Evolutionary conservation across 1,139 yeast genomes (phyloP).

Genomic region (Barnettozyma hawaiiensis): DNA sequence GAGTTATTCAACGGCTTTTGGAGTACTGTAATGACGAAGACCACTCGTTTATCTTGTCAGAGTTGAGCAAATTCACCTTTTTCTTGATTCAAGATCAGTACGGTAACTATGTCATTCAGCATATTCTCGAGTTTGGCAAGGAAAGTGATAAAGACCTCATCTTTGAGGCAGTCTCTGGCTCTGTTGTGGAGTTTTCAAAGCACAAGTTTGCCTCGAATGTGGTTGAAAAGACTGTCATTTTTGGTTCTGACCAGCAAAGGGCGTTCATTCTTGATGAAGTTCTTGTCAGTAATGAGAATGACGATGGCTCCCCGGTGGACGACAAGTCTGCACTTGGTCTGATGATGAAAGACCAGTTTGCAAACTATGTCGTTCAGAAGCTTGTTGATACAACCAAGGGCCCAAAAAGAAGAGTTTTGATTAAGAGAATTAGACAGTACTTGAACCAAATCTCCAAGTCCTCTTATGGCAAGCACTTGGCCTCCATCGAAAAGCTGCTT

Average conservation of each 20-base stretch:
- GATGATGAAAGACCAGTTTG: conserved; percentile 98
- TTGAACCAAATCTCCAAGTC: conserved; percentile 53
- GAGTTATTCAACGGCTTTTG: conserved; percentile 88
- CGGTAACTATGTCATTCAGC: conserved; percentile 97
- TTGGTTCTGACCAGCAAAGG: conserved; percentile 62
- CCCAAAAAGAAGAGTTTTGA: conserved; percentile 56
- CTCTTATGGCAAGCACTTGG: conserved; percentile 73
- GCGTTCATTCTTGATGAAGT: conserved; percentile 45
- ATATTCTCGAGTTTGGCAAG: conserved; percentile 69
- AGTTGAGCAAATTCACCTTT: conserved; percentile 66
- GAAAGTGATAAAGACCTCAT: conserved; percentile 45
- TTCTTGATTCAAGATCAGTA: conserved; percentile 91
- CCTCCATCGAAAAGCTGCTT: conserved; percentile 73
- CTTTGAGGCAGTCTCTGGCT: conserved; percentile 43
- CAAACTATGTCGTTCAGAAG: conserved; percentile 94
- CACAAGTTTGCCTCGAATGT: conserved; percentile 98
- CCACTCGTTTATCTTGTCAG: conserved; percentile 58
- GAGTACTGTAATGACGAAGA: conserved; percentile 61
- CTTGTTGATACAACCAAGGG: conserved; percentile 78
- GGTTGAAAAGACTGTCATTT: conserved; percentile 85
- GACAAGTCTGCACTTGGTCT: conserved; percentile 62
- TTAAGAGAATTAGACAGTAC: conserved; percentile 31
- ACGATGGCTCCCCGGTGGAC: conserved; percentile 37
- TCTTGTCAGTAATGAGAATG: conserved; percentile 29
- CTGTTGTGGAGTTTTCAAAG: conserved; percentile 76